Conservation (phyloP, 1,284 basidiomycete species). For the Sporisorium scitamineum region DNA sequence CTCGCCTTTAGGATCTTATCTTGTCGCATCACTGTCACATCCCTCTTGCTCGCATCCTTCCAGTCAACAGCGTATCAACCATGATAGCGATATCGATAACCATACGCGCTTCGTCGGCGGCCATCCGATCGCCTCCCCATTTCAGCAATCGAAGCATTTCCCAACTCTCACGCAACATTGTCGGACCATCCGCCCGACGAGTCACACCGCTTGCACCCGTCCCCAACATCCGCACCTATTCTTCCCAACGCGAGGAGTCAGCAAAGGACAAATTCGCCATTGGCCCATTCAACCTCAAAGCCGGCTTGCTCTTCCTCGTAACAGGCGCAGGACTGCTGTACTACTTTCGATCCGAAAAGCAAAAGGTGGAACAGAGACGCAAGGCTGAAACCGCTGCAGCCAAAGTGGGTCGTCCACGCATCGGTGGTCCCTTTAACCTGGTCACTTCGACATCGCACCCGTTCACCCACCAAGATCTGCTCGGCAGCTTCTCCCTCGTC, state of each 20-base stretch:
- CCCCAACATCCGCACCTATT: constrained; percentile 6
- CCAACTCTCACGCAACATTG: constrained; percentile 7
- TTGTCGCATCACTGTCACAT: background rate
- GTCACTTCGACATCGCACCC: constrained; percentile 58
- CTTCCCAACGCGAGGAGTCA: constrained; percentile 38
- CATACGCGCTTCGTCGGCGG: constrained; percentile 18
- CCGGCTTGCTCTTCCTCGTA: constrained; percentile 83
- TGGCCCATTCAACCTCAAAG: constrained; percentile 83
- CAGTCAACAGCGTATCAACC: background rate
- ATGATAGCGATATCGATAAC: constrained; percentile 22
- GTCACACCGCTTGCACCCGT: background rate
- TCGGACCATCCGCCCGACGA: constrained; percentile 5
- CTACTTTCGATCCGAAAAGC: constrained; percentile 91
- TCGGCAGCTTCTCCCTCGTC: constrained; percentile 81
- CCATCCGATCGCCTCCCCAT: constrained; percentile 16
- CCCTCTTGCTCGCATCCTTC: background rate
- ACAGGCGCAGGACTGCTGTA: constrained; percentile 85
- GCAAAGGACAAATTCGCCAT: constrained; percentile 50
- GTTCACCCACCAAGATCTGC: constrained; percentile 87
- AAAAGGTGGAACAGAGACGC: constrained; percentile 48
- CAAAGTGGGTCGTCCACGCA: constrained; percentile 76
- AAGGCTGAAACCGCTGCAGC: constrained; percentile 52
- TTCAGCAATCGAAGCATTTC: constrained; percentile 12
- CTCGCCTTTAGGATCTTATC: background rate
- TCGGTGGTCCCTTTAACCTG: constrained; percentile 85